These are phyloP conservation scores for Cladosporium sp. DNA, from an alignment of 2,329 filamentous ascomycete genomes.

Conservation along the genomic window DNA sequence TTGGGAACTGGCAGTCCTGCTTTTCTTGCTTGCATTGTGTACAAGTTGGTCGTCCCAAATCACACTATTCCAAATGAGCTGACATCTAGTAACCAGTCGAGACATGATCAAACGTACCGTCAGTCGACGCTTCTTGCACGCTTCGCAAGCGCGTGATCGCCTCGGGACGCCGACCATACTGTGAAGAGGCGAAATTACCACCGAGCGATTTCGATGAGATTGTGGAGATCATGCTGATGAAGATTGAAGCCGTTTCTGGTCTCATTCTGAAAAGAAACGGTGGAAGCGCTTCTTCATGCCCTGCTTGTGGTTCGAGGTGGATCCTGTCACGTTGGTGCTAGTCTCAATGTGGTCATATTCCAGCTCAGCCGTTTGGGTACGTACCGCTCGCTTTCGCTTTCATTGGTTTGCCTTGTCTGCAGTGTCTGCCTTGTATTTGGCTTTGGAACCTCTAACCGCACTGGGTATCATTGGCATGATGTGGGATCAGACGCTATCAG, in stretches of 20 bases:
- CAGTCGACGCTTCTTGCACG: conserved; percentile 5
- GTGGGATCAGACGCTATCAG: no score
- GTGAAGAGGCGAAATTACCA: not conserved
- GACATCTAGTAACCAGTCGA: not conserved
- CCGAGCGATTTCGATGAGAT: no score
- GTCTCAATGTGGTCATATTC: conserved; percentile 4
- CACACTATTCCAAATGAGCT: not conserved
- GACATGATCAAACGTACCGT: not conserved
- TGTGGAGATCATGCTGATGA: not conserved
- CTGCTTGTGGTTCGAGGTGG: not conserved
- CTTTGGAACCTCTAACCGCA: no score
- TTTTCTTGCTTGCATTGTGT: not conserved
- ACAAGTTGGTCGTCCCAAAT: not conserved
- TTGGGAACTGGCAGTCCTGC: not conserved
- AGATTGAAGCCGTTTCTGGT: not conserved
- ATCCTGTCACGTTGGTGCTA: not conserved
- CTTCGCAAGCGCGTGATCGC: not conserved
- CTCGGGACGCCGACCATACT: conserved; percentile 8
- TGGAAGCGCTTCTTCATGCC: not conserved
- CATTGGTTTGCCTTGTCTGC: no score
- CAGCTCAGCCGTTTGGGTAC: no score
- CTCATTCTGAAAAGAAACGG: not conserved
- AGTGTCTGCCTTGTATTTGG: no score
- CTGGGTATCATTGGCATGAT: no score
- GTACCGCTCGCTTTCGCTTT: no score